These are phyloP conservation scores for Brassica juncea DNA, from an alignment of 345 rosid species.

Conservation along the genomic window DNA sequence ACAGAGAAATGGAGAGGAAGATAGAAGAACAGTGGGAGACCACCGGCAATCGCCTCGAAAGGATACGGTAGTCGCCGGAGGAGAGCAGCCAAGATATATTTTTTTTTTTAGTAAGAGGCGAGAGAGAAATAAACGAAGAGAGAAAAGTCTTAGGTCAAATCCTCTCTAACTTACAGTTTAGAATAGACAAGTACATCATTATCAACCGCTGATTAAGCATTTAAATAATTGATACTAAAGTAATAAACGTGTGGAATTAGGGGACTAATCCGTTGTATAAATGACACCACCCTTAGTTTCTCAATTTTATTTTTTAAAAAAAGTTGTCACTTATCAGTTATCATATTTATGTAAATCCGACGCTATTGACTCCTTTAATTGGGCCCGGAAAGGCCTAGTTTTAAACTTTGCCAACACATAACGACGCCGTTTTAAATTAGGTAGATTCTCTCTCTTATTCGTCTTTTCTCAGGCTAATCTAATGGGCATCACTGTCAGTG, in stretches of 20 bases:
- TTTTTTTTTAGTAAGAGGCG: too few relatives aligned
- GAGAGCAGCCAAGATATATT: too few relatives aligned
- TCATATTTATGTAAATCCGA: constrained; percentile 1
- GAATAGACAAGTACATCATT: constrained; percentile 1
- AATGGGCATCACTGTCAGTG: constrained; percentile 33
- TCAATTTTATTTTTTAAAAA: neutral
- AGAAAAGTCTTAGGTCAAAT: too few relatives aligned
- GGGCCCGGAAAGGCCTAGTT: constrained; percentile 29
- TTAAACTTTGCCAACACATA: constrained; percentile 18
- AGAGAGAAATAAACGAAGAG: too few relatives aligned
- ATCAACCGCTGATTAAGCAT: neutral
- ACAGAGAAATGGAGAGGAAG: too few relatives aligned
- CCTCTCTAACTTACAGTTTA: neutral
- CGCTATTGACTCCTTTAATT: constrained; percentile 7
- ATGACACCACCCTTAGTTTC: constrained; percentile 26
- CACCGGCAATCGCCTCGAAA: too few relatives aligned
- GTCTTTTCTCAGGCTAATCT: neutral
- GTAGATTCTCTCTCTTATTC: neutral
- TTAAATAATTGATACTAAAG: neutral
- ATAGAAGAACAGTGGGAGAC: too few relatives aligned
- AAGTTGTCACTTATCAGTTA: neutral
- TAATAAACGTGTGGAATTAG: constrained; percentile 18
- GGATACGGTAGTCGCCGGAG: too few relatives aligned
- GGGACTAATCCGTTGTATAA: constrained; percentile 31
- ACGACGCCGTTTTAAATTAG: constrained; percentile 22